Conservation (phyloP, 2,329 filamentous ascomycete genomes). For the Phialemoniopsis sp. region DNA sequence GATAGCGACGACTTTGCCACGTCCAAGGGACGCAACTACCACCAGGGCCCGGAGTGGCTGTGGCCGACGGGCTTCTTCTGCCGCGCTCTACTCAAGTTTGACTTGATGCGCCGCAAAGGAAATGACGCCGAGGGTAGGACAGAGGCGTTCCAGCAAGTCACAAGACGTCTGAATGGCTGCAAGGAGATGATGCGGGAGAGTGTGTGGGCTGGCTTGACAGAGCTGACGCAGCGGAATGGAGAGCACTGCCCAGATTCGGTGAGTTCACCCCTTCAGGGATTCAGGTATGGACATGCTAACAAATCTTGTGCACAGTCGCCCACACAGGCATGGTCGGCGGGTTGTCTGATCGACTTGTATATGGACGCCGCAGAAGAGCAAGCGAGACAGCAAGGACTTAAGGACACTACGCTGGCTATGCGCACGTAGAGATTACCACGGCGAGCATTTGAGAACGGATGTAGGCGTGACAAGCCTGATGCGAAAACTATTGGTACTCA, state of each 20-base stretch:
- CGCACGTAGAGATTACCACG: too few species aligned
- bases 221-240: conserved; percentile 89
- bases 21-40: conserved; percentile 93
- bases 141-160: conserved; percentile 94
- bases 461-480: too few species aligned
- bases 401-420: conserved; percentile 2
- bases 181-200: conserved; percentile 78
- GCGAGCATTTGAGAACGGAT: too few species aligned
- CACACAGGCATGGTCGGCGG: conserved; percentile 94
- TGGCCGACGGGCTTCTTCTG: conserved; percentile 98
- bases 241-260: conserved; percentile 84
- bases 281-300: too few species aligned
- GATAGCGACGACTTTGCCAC: conserved; percentile 90
- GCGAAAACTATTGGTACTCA: too few species aligned
- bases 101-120: conserved; percentile 65
- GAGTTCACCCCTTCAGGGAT: conserved; percentile 36
- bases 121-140: conserved; percentile 58
- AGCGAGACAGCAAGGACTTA: conserved; percentile 11
- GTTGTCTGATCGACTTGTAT: conserved; percentile 92
- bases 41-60: conserved; percentile 96
- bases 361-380: conserved; percentile 73
- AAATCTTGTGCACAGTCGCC: conserved; percentile 57
- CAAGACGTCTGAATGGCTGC: conserved; percentile 74
- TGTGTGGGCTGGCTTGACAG: conserved; percentile 85
- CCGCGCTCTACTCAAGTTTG: conserved; percentile 85